Evolutionary conservation across 371 early-diverging fungal genomes (phyloP), one percentile per base, ranked within the genome.

Genomic region (Funneliformis caledonium): DNA sequence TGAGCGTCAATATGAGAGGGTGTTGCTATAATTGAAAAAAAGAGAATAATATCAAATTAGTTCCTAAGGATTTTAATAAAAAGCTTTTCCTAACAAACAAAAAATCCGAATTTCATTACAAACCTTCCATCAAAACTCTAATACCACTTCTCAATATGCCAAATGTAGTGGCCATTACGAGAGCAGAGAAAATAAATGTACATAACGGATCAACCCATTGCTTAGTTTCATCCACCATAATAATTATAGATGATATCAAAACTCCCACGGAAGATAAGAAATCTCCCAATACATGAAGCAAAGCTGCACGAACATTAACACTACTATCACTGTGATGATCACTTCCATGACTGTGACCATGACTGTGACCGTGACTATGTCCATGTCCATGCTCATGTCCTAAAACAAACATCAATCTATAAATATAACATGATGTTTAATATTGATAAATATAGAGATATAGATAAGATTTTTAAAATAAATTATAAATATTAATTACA

Each of bases 211-310:
- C 96, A 47, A 95, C 92, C 81, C 92, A 88, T 16, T 92, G 91
- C 64, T 84, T 82, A 16, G 83, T 82, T 7, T 95, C 95, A 70
- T 91, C 89, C 79, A 93, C 87, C 60, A 89, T 89, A n/a, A 95
- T 91, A 56, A 95, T 84, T 22, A 93, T 85, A 8, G 94, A 90
- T 2, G 97, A 95, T 62, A 95, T 90, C 50, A 97, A 84, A 6
- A 97, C 96, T n/a, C 97, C 97, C 50, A 95, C 84, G 6, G 96
- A 94, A 0, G 93, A 93, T 31, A 96, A 84, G 19, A 96, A 83
- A 84, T 97, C 97, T 14, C 96, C 96, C 47, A 97, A 84, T 42
- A 95, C 95, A 84, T 97, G 96, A 73, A 93, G 86, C 22, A 91
- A 89, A 11, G 94, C 93, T 45, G 95, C 92, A 45, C 91, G 87